Evolutionary conservation across 1,284 basidiomycete species (phyloP).

Genomic region (Cystobasidium sp.): DNA sequence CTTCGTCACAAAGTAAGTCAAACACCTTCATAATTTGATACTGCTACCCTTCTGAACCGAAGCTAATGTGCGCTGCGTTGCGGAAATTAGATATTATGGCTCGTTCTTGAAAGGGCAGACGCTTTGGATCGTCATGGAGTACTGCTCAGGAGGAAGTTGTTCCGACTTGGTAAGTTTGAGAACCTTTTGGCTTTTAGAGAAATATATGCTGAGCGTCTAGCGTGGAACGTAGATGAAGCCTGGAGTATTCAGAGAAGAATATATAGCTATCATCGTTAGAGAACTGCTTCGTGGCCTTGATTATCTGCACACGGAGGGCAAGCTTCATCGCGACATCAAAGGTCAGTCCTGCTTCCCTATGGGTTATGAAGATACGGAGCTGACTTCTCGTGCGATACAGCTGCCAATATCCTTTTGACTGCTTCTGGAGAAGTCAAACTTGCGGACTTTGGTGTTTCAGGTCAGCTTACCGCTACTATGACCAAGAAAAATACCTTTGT

Average conservation of each 20-base stretch:
- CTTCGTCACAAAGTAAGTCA: conserved; percentile 83
- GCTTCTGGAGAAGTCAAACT: conserved; percentile 96
- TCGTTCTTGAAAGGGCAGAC: conserved; percentile 92
- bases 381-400: conserved; percentile 58
- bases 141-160: conserved; percentile 64
- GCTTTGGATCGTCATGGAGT: conserved; percentile 99
- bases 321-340: conserved; percentile 98
- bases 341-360: conserved; percentile 62
- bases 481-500: conserved; percentile 92
- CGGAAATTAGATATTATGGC: conserved; percentile 77
- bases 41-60: too few species aligned
- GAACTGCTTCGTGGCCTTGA: conserved; percentile 91
- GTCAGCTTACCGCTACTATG: conserved; percentile 77
- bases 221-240: conserved; percentile 82
- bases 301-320: conserved; percentile 93
- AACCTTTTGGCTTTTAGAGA: conserved; percentile 9
- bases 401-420: conserved; percentile 92
- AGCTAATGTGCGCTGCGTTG: too few species aligned
- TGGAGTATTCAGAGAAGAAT: conserved; percentile 94
- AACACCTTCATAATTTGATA: too few species aligned
- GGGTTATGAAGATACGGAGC: not conserved
- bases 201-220: not conserved
- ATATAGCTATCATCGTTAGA: conserved; percentile 94
- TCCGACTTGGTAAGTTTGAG: conserved; percentile 59
- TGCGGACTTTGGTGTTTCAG: conserved; percentile 97